These are phyloP conservation scores for Penicillium maclennaniae DNA, from an alignment of 495 filamentous ascomycete species.

Conservation along the genomic window DNA sequence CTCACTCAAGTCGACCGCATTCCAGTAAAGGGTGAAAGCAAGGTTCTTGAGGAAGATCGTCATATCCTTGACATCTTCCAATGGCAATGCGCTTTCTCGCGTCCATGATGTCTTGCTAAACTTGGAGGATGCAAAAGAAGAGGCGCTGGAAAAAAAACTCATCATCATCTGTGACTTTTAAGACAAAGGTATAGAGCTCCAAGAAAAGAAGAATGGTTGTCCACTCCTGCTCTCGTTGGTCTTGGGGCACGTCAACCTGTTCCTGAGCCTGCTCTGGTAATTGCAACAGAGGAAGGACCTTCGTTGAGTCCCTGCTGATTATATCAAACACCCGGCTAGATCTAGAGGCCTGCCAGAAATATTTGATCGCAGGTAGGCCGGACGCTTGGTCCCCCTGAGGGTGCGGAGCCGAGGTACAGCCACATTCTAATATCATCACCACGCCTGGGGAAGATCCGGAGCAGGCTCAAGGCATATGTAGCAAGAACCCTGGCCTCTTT, in stretches of 20 bases:
- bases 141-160: conserved; percentile 47
- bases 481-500: conserved; percentile 73
- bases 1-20: conserved; percentile 62
- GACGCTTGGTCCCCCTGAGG: conserved; percentile 32
- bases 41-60: conserved; percentile 87
- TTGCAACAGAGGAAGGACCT: conserved; percentile 56
- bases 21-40: conserved; percentile 87
- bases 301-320: conserved; percentile 56
- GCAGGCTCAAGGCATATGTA: conserved; percentile 78
- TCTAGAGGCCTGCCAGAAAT: conserved; percentile 78
- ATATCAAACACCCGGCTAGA: conserved; percentile 61
- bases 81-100: conserved; percentile 63
- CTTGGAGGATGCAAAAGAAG: conserved; percentile 34
- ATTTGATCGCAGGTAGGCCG: conserved; percentile 70
- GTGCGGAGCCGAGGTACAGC: conserved; percentile 77
- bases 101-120: conserved; percentile 43
- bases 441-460: conserved; percentile 78
- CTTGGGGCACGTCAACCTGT: conserved; percentile 13
- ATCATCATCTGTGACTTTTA: conserved; percentile 92
- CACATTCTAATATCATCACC: conserved; percentile 95
- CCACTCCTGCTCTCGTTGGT: conserved; percentile 70
- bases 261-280: conserved; percentile 23
- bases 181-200: conserved; percentile 87
- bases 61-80: conserved; percentile 69
- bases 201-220: conserved; percentile 84